Percentiles rank a stretch among this genome's conserved stretches.
These are phyloP conservation scores for Taphrina confusa DNA, from an alignment of 1,139 yeast genomes.

Conservation along the genomic window DNA sequence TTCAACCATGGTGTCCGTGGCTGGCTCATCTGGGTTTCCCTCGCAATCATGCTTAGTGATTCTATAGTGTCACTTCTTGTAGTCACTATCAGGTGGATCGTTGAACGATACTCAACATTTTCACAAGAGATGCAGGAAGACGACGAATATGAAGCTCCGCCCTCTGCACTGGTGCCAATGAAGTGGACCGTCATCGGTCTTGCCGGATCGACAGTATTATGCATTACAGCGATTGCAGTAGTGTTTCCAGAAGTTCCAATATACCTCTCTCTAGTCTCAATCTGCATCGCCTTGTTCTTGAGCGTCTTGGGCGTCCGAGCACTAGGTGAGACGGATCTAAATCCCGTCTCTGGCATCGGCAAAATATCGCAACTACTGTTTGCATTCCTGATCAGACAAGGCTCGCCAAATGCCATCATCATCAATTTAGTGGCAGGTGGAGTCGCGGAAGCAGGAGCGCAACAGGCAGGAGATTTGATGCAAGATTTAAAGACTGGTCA, in stretches of 20 bases:
- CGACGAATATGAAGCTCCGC: slow-evolving; percentile 49
- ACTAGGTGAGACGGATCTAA: slow-evolving; percentile 91
- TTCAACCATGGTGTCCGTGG: slow-evolving; percentile 84
- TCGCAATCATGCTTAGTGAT: slow-evolving; percentile 92
- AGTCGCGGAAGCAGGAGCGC: slow-evolving; percentile 97
- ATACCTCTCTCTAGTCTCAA: slow-evolving; percentile 67
- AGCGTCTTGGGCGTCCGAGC: slow-evolving; percentile 90
- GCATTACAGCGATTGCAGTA: slow-evolving; percentile 62
- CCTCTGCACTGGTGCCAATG: slow-evolving; percentile 56
- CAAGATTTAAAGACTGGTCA: slow-evolving; percentile 88
- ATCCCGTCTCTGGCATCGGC: slow-evolving; percentile 96
- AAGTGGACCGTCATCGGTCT: slow-evolving; percentile 63
- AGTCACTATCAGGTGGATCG: slow-evolving; percentile 50
- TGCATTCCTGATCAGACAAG: slow-evolving; percentile 74
- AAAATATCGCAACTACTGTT: slow-evolving; percentile 85
- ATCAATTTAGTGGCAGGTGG: slow-evolving; percentile 93
- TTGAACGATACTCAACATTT: not conserved
- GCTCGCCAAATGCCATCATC: slow-evolving; percentile 76
- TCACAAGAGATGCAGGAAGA: slow-evolving; percentile 42
- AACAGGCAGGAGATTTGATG: slow-evolving; percentile 97
- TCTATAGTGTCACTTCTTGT: slow-evolving; percentile 78
- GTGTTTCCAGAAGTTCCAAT: slow-evolving; percentile 73
- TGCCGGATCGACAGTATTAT: slow-evolving; percentile 61
- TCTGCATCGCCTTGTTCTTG: slow-evolving; percentile 70
- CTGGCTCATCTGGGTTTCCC: slow-evolving; percentile 93